These are phyloP conservation scores for Quercus lobata DNA, from an alignment of 331 rosid species.

Conservation along the genomic window DNA sequence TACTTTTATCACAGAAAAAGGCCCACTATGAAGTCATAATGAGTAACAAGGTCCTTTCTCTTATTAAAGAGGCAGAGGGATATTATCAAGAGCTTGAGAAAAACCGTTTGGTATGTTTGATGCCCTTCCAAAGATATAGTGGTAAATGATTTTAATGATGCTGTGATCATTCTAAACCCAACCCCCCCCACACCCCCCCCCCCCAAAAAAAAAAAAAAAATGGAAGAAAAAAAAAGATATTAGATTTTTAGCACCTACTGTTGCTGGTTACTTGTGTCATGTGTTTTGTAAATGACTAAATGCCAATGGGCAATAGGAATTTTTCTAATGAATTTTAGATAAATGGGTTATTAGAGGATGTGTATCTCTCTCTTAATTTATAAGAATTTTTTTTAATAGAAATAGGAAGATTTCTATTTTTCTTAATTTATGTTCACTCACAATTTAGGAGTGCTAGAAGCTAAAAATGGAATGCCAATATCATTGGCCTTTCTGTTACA, in stretches of 20 bases:
- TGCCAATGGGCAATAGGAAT: not conserved
- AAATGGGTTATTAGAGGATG: not conserved
- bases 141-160: not conserved
- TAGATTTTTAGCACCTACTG: not conserved
- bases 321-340: not conserved
- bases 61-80: constrained; percentile 58
- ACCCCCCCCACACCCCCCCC: not conserved
- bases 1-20: constrained; percentile 46
- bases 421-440: not conserved
- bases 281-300: not conserved
- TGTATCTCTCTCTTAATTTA: not conserved
- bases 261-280: not conserved
- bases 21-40: constrained; percentile 63
- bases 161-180: not conserved
- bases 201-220: not conserved
- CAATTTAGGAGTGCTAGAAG: not conserved
- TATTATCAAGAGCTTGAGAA: constrained; percentile 38
- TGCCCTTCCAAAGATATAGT: not conserved
- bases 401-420: not conserved
- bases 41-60: constrained; percentile 55
- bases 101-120: constrained; percentile 54
- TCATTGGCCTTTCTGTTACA: not conserved
- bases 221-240: too few species aligned
- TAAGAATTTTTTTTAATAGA: not conserved
- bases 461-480: not conserved